Evolutionary conservation across 768 basidiomycete genomes (phyloP).

Genomic region (Tricholoma saponaceum): DNA sequence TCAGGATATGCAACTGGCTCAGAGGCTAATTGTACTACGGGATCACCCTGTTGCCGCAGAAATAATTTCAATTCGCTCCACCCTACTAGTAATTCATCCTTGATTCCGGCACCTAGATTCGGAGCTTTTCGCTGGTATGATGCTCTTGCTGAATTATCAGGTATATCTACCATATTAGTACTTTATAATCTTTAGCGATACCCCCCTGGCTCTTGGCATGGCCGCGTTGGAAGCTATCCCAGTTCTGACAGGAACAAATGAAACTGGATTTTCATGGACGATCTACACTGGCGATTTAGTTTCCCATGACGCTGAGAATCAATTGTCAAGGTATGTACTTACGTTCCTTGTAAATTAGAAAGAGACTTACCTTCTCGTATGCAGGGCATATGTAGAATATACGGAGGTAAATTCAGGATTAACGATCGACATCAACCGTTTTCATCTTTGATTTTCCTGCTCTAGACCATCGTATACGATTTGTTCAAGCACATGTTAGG

Average conservation of each 20-base stretch:
- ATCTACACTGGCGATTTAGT: constrained; percentile 74
- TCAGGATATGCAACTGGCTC: constrained; percentile 64
- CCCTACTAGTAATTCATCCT: constrained; percentile 43
- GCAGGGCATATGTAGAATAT: constrained; percentile 56
- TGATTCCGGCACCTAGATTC: constrained; percentile 63
- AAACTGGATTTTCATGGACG: constrained; percentile 59
- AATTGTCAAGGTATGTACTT: constrained; percentile 50
- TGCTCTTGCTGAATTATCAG: too few species aligned
- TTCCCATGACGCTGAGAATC: constrained; percentile 64
- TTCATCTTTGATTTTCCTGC: neutral
- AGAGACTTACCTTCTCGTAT: too few species aligned
- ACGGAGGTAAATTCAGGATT: constrained; percentile 43
- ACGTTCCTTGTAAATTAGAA: neutral
- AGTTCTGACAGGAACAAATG: constrained; percentile 53
- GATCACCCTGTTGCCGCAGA: constrained; percentile 53
- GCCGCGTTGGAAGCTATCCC: constrained; percentile 68
- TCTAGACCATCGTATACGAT: constrained; percentile 59
- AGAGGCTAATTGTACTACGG: constrained; percentile 68
- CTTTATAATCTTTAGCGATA: constrained; percentile 39
- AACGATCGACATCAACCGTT: neutral
- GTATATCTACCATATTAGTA: neutral
- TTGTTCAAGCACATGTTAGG: constrained; percentile 60
- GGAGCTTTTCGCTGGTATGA: constrained; percentile 58
- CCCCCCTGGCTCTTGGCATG: constrained; percentile 55
- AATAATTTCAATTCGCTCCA: constrained; percentile 47